Evolutionary conservation across 306 rosid genomes (phyloP).

Genomic region (Acacia acuminata): DNA sequence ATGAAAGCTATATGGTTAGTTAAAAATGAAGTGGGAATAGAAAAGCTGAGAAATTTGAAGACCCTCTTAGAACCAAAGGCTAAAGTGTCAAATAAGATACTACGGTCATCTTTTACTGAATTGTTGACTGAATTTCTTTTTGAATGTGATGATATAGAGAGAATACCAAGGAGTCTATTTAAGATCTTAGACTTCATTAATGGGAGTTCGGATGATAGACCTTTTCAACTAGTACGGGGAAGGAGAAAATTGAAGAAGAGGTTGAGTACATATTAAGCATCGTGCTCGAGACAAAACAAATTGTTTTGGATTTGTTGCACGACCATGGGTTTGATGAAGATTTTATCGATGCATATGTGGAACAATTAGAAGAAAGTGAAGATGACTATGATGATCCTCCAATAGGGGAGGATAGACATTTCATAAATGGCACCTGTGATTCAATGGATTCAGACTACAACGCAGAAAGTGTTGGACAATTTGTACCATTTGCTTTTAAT

Average conservation of each 20-base stretch:
- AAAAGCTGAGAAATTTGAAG: constrained; percentile 55
- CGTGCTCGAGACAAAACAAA: constrained; percentile 74
- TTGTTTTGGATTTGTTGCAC: constrained; percentile 61
- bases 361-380: constrained; percentile 67
- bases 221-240: constrained; percentile 9
- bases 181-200: constrained; percentile 54
- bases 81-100: constrained; percentile 40
- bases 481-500: constrained; percentile 36
- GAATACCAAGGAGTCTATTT: constrained; percentile 55
- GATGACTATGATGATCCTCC: constrained; percentile 27
- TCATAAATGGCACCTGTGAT: constrained; percentile 13
- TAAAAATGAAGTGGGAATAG: constrained; percentile 33
- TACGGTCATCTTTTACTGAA: constrained; percentile 50
- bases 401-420: constrained; percentile 30
- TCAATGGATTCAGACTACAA: constrained; percentile 32
- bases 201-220: constrained; percentile 35
- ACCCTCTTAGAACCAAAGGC: constrained; percentile 62
- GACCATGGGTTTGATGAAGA: constrained; percentile 55
- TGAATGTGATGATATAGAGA: constrained; percentile 69
- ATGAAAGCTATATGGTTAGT: constrained; percentile 67
- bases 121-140: constrained; percentile 70
- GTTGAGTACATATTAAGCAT: constrained; percentile 63
- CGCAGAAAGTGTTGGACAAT: constrained; percentile 67
- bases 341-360: constrained; percentile 74
- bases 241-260: constrained; percentile 61